Percentiles rank a stretch among this genome's conserved stretches.
phyloP scores from a whole-genome alignment of 371 early-diverging fungal species.

The Mortierella sp. region DNA sequence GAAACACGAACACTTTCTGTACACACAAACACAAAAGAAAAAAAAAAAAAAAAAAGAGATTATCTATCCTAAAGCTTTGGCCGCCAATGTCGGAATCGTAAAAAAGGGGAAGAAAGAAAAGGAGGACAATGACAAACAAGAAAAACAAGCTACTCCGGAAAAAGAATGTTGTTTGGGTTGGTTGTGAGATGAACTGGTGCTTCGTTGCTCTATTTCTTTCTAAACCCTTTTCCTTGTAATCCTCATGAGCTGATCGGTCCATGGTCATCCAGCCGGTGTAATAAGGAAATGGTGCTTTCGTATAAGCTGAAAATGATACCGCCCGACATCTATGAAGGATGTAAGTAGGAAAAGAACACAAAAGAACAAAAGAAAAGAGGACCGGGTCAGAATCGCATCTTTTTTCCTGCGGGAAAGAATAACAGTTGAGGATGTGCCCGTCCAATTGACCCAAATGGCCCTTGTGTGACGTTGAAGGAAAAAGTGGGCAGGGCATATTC shows the following conservation, averaged over 20 bases:
- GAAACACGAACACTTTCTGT: neutral
- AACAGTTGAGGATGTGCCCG: no score
- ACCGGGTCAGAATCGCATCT: neutral
- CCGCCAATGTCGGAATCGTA: conserved; percentile 10
- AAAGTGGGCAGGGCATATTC: neutral
- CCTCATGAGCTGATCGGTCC: conserved; percentile 25
- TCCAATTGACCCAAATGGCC: neutral
- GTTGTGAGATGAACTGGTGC: neutral
- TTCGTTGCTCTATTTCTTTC: neutral
- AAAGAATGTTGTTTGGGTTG: conserved; percentile 3
- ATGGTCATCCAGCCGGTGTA: conserved; percentile 33
- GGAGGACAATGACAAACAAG: neutral
- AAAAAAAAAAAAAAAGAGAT: neutral
- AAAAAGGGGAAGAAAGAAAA: neutral
- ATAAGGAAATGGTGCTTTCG: conserved; percentile 66
- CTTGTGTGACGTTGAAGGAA: neutral
- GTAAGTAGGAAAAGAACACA: neutral
- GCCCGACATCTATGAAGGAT: conserved; percentile 82
- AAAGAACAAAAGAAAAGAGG: neutral
- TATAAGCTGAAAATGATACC: conserved; percentile 95
- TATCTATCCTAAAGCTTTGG: conserved; percentile 3
- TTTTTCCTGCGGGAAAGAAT: conserved; percentile 11
- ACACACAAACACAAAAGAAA: neutral
- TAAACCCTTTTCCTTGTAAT: neutral
- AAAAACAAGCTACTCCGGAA: neutral